Evolutionary conservation across 441 rosid species (phyloP).

Genomic region (Biscutella laevigata): DNA sequence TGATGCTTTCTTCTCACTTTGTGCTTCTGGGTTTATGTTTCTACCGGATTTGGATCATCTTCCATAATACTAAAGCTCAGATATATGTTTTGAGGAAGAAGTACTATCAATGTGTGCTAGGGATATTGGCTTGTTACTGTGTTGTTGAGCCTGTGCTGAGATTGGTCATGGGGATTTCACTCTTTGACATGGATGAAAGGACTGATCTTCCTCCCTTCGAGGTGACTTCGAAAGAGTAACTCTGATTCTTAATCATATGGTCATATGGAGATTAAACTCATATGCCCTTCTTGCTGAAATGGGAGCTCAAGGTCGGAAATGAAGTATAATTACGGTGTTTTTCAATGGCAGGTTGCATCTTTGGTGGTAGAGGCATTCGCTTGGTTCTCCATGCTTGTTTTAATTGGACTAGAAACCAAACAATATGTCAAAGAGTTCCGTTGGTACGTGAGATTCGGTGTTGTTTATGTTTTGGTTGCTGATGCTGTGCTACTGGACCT

Average conservation of each 20-base stretch:
- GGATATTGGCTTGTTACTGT: constrained; percentile 54
- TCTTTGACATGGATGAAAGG: constrained; percentile 52
- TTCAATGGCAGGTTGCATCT: constrained; percentile 48
- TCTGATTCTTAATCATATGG: background rate
- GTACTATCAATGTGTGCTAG: constrained; percentile 48
- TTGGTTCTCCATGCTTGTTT: constrained; percentile 77
- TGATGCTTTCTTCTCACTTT: constrained; percentile 61
- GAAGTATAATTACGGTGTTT: constrained; percentile 1
- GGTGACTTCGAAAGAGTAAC: constrained; percentile 30
- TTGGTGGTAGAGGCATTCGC: constrained; percentile 50
- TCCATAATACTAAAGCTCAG: constrained; percentile 40
- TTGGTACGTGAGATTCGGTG: constrained; percentile 86
- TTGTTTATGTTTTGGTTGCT: constrained; percentile 69
- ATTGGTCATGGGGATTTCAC: constrained; percentile 49
- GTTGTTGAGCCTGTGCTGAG: constrained; percentile 66
- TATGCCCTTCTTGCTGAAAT: background rate
- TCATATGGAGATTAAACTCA: background rate
- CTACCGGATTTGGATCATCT: constrained; percentile 64
- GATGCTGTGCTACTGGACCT: constrained; percentile 75
- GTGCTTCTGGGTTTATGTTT: constrained; percentile 64
- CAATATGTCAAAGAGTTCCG: constrained; percentile 66
- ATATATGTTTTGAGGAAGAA: constrained; percentile 55
- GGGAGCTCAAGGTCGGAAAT: background rate
- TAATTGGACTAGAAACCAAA: constrained; percentile 77
- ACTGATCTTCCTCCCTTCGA: constrained; percentile 64